Conservation (phyloP, 768 basidiomycete genomes). For the Cystofilobasidium bisporidii region DNA sequence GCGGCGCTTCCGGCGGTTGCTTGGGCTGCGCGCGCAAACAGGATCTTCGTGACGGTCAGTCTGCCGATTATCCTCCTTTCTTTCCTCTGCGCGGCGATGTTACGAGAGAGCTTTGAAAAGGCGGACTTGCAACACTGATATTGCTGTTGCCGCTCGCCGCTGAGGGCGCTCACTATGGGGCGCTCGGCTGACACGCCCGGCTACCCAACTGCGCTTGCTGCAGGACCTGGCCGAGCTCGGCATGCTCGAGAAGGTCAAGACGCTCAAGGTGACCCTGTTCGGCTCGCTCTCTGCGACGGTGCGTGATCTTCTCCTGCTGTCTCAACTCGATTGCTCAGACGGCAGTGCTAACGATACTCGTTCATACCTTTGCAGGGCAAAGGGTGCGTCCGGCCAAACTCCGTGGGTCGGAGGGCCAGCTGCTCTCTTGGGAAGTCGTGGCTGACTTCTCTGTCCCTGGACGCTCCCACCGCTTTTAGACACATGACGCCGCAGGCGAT, state of each 20-base stretch:
- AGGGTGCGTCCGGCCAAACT: neutral
- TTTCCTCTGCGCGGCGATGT: too few relatives aligned
- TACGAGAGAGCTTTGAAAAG: too few relatives aligned
- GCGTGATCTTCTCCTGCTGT: constrained; percentile 38
- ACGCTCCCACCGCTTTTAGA: constrained; percentile 19
- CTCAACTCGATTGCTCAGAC: constrained; percentile 13
- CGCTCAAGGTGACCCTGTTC: constrained; percentile 81
- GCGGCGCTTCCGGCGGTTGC: neutral
- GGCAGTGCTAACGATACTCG: constrained; percentile 45
- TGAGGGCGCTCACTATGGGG: too few relatives aligned
- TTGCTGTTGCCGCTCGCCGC: too few relatives aligned
- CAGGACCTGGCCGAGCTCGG: constrained; percentile 46
- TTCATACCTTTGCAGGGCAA: neutral
- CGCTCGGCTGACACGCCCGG: too few relatives aligned
- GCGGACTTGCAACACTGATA: too few relatives aligned
- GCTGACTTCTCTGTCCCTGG: constrained; percentile 7
- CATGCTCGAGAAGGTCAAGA: constrained; percentile 63
- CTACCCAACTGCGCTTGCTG: constrained; percentile 37
- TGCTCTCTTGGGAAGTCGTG: too few relatives aligned
- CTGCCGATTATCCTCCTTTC: neutral
- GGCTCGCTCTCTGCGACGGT: constrained; percentile 81
- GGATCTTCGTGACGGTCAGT: constrained; percentile 26
- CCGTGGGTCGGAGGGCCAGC: too few relatives aligned
- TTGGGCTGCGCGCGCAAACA: constrained; percentile 12
- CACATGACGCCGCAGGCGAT: constrained; percentile 42